Percentiles rank a stretch among this genome's conserved stretches.
phyloP scores from a whole-genome alignment of 2,329 filamentous ascomycete genomes.

The Trichophyton benhamiae region DNA sequence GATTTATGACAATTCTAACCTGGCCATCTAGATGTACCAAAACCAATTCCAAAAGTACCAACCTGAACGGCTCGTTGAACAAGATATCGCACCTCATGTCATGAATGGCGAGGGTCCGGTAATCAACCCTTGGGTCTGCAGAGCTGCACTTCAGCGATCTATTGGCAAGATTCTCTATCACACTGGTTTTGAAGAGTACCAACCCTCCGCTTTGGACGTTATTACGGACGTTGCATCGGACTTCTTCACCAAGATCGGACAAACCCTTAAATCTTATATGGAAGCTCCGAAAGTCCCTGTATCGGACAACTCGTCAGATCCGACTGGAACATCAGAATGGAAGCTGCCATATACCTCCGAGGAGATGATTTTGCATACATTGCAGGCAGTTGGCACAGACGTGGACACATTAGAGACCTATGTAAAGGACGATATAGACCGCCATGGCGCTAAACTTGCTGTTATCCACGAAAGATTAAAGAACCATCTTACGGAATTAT shows the following conservation, averaged over 20 bases:
- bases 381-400: constrained; percentile 73
- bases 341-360: constrained; percentile 66
- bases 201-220: constrained; percentile 82
- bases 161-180: constrained; percentile 94
- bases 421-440: constrained; percentile 85
- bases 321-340: constrained; percentile 30
- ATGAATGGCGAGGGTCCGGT: constrained; percentile 78
- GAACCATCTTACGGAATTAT: constrained; percentile 76
- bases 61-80: constrained; percentile 73
- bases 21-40: constrained; percentile 64
- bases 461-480: constrained; percentile 93
- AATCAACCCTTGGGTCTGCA: constrained; percentile 70
- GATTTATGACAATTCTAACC: constrained; percentile 12
- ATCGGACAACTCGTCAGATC: constrained; percentile 31
- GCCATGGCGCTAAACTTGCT: constrained; percentile 63
- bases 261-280: constrained; percentile 67
- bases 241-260: constrained; percentile 75
- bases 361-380: constrained; percentile 73
- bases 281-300: constrained; percentile 65
- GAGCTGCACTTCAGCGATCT: constrained; percentile 74
- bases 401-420: constrained; percentile 72
- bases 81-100: constrained; percentile 78
- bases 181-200: constrained; percentile 90
- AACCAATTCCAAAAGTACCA: constrained; percentile 98
- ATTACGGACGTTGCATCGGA: constrained; percentile 80